These are phyloP conservation scores for Danielia reshetovae DNA, from an alignment of 805 yeast species.

Conservation along the genomic window DNA sequence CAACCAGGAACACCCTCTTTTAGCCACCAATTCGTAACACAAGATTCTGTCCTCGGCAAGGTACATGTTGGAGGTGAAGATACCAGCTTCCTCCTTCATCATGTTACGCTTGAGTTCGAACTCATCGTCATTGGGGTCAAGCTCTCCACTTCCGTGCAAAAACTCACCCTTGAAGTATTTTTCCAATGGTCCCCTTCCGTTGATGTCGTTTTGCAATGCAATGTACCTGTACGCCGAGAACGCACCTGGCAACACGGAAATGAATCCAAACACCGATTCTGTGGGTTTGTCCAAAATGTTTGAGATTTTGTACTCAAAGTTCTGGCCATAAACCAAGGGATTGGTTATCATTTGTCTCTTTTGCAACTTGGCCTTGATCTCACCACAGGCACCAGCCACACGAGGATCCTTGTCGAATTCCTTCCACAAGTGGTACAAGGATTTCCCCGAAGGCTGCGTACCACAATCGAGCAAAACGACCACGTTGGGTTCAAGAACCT, in stretches of 20 bases:
- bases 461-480: conserved; percentile 61
- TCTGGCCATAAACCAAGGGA: conserved; percentile 63
- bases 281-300: conserved; percentile 65
- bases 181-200: conserved; percentile 56
- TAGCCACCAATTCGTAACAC: conserved; percentile 62
- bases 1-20: conserved; percentile 55
- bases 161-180: conserved; percentile 66
- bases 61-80: conserved; percentile 66
- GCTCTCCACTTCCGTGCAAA: conserved; percentile 52
- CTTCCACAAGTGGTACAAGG: conserved; percentile 58
- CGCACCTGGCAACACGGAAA: conserved; percentile 66
- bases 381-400: conserved; percentile 74
- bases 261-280: conserved; percentile 61
- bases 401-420: conserved; percentile 55
- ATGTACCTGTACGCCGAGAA: conserved; percentile 60
- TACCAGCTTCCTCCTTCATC: conserved; percentile 44
- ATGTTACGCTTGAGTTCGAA: conserved; percentile 33
- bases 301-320: conserved; percentile 64
- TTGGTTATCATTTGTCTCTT: conserved; percentile 47
- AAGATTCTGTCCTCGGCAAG: conserved; percentile 67
- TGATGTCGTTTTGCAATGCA: conserved; percentile 53
- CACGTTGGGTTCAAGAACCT: conserved; percentile 53
- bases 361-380: conserved; percentile 55
- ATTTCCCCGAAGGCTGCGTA: conserved; percentile 56
- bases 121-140: conserved; percentile 56